Percentiles rank a stretch among this genome's conserved stretches.
Conservation (phyloP, 768 basidiomycete genomes). For the Russula dissimulans region DNA sequence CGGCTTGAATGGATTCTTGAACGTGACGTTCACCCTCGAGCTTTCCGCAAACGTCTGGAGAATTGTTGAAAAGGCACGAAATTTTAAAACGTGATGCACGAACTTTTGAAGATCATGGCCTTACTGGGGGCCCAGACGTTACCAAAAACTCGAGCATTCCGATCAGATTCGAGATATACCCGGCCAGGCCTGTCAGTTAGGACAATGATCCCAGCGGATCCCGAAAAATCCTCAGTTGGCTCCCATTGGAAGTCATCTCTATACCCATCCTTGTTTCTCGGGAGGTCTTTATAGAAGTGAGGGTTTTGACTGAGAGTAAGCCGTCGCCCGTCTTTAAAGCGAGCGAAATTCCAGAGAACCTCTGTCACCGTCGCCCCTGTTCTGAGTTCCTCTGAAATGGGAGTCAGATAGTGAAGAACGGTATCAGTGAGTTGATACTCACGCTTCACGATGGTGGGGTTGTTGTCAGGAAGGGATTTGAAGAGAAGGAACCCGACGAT, state of each 20-base stretch:
- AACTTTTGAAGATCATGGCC: slow-evolving; percentile 7
- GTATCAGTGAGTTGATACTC: not conserved
- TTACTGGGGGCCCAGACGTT: not conserved
- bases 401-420: not conserved
- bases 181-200: not conserved
- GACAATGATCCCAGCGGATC: not conserved
- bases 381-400: not conserved
- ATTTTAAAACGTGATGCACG: not conserved
- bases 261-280: not conserved
- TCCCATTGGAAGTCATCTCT: not conserved
- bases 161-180: not conserved
- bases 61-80: not conserved
- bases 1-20: not conserved
- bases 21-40: slow-evolving; percentile 1
- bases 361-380: not conserved
- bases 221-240: not conserved
- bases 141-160: not conserved
- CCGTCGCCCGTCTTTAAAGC: not conserved
- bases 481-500: not conserved
- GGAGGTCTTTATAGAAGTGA: slow-evolving; percentile 1
- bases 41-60: not conserved
- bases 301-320: slow-evolving; percentile 7
- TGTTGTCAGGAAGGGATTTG: not conserved
- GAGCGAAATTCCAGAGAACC: slow-evolving; percentile 5
- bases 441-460: not conserved